phyloP scores from a whole-genome alignment of 768 basidiomycete genomes.

The Phlebiopsis gigantea region DNA sequence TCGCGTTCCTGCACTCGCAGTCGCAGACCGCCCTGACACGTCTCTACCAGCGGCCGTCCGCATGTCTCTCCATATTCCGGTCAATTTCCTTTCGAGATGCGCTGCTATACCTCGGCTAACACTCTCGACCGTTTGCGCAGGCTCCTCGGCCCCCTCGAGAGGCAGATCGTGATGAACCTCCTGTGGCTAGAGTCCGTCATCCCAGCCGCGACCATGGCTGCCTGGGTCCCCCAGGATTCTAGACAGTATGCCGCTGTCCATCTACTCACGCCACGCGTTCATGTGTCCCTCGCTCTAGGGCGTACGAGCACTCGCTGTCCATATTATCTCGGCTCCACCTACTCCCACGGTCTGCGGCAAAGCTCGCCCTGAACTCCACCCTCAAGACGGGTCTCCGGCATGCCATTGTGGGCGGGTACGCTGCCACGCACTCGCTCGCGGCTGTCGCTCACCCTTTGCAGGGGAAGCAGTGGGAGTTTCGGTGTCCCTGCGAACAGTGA shows the following conservation, averaged over 20 bases:
- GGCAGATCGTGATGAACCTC: constrained; percentile 83
- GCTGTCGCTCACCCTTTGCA: constrained; percentile 24
- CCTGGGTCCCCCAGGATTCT: constrained; percentile 72
- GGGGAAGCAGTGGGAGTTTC: constrained; percentile 77
- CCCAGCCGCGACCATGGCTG: constrained; percentile 57
- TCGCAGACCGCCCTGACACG: constrained; percentile 73
- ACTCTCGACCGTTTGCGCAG: constrained; percentile 31
- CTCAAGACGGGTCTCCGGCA: constrained; percentile 79
- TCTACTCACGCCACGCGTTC: neutral
- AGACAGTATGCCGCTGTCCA: constrained; percentile 46
- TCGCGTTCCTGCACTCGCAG: constrained; percentile 78
- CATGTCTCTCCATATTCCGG: constrained; percentile 90
- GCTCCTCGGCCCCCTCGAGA: constrained; percentile 69
- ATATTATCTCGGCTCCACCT: constrained; percentile 69
- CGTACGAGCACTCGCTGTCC: constrained; percentile 63
- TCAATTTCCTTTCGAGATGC: constrained; percentile 27
- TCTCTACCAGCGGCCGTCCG: constrained; percentile 80
- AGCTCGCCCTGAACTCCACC: constrained; percentile 62
- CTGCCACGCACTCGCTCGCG: neutral
- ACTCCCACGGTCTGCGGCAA: constrained; percentile 51
- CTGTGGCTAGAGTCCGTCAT: constrained; percentile 84
- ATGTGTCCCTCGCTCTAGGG: constrained; percentile 33
- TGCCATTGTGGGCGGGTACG: constrained; percentile 85
- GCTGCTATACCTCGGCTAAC: neutral
- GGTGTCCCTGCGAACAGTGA: constrained; percentile 70